Evolutionary conservation across 1,284 basidiomycete genomes (phyloP).

Genomic region (Schizopora paradoxa): DNA sequence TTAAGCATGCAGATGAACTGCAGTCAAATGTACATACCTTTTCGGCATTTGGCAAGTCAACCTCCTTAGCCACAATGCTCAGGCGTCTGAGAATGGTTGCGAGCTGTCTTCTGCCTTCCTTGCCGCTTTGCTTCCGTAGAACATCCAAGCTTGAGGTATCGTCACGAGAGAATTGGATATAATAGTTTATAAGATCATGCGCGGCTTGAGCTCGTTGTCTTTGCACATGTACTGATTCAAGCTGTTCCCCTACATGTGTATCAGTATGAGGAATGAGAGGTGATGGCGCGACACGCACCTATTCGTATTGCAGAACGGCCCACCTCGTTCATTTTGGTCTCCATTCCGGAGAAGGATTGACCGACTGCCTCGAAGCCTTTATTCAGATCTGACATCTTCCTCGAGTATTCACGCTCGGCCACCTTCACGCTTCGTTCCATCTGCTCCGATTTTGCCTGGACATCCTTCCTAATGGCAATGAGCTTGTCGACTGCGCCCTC

Average conservation of each 20-base stretch:
- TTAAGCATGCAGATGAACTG: background rate
- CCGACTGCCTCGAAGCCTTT: constrained; percentile 88
- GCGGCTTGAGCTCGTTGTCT: constrained; percentile 92
- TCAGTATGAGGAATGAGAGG: background rate
- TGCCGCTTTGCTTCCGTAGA: constrained; percentile 75
- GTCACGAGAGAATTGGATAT: constrained; percentile 86
- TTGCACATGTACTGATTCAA: constrained; percentile 91
- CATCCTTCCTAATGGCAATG: constrained; percentile 79
- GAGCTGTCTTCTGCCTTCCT: constrained; percentile 82
- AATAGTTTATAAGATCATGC: constrained; percentile 92
- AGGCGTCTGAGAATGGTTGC: constrained; percentile 88
- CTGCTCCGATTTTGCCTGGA: constrained; percentile 83
- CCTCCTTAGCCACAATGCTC: constrained; percentile 86
- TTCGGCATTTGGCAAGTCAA: constrained; percentile 78
- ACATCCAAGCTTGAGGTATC: constrained; percentile 77
- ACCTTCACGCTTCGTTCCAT: constrained; percentile 90
- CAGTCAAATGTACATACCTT: constrained; percentile 45
- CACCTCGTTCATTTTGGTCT: constrained; percentile 87
- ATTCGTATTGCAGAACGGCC: constrained; percentile 93
- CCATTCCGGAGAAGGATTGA: constrained; percentile 79
- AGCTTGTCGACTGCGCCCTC: constrained; percentile 87
- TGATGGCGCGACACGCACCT: constrained; percentile 43
- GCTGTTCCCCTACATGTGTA: constrained; percentile 72
- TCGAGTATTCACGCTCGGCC: constrained; percentile 90
- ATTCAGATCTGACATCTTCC: constrained; percentile 88